Conservation (phyloP, 83 land plant species). For the Picea abies region DNA sequence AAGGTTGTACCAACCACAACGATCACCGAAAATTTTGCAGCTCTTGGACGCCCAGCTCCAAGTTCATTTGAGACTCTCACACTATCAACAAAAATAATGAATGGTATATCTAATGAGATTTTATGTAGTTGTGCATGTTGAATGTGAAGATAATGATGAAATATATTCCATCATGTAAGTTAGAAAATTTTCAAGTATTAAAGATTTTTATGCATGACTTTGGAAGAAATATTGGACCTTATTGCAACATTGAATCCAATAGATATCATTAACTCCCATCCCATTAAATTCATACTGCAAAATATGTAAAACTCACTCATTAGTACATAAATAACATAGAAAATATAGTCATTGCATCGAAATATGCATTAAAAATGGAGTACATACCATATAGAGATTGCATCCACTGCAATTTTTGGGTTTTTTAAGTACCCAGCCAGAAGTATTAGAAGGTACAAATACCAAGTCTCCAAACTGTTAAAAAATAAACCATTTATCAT, state of each 20-base stretch:
- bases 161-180: too few species aligned
- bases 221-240: not conserved
- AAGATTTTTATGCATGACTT: not conserved
- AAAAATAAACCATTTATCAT: too few species aligned
- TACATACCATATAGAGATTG: constrained; percentile 11
- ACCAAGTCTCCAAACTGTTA: constrained; percentile 1
- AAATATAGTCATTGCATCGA: not conserved
- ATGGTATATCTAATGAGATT: not conserved
- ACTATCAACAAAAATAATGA: constrained; percentile 21
- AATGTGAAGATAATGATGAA: too few species aligned
- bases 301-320: not conserved
- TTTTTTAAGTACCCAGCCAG: not conserved
- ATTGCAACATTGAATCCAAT: constrained; percentile 14
- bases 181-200: not conserved
- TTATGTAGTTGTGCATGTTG: not conserved
- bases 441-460: constrained; percentile 1
- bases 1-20: constrained; percentile 37
- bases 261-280: constrained; percentile 14
- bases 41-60: constrained; percentile 38
- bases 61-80: constrained; percentile 77
- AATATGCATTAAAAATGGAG: not conserved
- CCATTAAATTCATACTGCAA: constrained; percentile 3
- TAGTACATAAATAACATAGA: not conserved
- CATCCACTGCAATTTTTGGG: not conserved
- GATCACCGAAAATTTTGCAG: constrained; percentile 49